Evolutionary conservation across 2,329 filamentous ascomycete genomes (phyloP).

Genomic region (Aspergillus aculeatinus): DNA sequence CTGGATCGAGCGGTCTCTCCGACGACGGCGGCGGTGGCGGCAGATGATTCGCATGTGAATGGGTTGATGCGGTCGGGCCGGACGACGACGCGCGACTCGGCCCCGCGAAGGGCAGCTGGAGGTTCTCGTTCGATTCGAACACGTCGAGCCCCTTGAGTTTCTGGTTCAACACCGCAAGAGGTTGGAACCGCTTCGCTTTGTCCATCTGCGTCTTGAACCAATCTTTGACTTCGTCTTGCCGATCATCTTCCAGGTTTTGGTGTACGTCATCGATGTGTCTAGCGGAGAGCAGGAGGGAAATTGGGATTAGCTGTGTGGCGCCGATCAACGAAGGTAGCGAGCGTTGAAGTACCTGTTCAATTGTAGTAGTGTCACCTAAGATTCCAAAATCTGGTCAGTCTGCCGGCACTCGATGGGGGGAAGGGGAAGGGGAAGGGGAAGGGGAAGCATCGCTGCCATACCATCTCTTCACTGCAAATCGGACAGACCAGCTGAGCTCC

Average conservation of each 20-base stretch:
- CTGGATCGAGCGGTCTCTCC: conserved; percentile 63
- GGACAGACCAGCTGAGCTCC: conserved; percentile 79
- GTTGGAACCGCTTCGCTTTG: conserved; percentile 91
- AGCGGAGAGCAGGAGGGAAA: background rate
- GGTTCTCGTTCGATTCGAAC: conserved; percentile 84
- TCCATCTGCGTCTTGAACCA: conserved; percentile 96
- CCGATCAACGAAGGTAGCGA: background rate
- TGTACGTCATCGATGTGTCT: conserved; percentile 85
- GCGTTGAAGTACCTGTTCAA: conserved; percentile 65
- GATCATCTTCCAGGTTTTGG: conserved; percentile 81
- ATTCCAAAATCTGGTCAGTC: conserved; percentile 10
- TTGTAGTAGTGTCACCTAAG: conserved; percentile 82
- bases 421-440: background rate
- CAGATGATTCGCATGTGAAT: conserved; percentile 33
- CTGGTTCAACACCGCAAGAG: conserved; percentile 85
- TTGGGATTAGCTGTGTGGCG: conserved; percentile 18
- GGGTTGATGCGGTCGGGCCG: conserved; percentile 21
- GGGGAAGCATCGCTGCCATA: conserved; percentile 41
- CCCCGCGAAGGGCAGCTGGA: conserved; percentile 38
- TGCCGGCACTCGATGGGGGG: background rate
- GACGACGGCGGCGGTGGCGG: background rate
- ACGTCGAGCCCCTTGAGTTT: conserved; percentile 90
- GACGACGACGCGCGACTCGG: conserved; percentile 33
- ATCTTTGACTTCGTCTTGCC: conserved; percentile 92
- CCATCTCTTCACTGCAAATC: conserved; percentile 99